Base-by-base conservation (phyloP, 148 eudicot genomes). In the Nepenthes mirabilis region DNA sequence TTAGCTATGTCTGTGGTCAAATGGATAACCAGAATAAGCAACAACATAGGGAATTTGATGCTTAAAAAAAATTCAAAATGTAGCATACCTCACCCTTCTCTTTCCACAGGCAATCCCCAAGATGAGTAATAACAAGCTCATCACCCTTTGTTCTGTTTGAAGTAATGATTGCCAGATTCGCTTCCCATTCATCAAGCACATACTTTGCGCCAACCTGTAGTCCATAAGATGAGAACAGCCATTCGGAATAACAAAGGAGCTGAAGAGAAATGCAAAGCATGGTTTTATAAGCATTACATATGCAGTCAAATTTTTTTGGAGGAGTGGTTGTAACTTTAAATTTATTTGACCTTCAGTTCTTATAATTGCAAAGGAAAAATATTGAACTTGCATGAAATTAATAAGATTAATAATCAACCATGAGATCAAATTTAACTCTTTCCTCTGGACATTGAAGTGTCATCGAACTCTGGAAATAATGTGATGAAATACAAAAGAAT, bases 121-220 rank as follows among this genome's bases (percentile, higher is more conserved):
- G 91, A 72, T 90, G 91, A 72, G 87, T 77, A 58, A 90, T 91
- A 61, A 90, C 97, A 47, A 86, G 91, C 69, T 90, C 86, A 57
- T 90, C 97, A 79, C 80, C 88, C 58, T 80, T 77, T 6, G 95
- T 90, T 69, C 95, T 80, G 67, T 90, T 90, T 45, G 95, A 90
- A 70, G 85, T 77, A 58, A 90, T 80, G 37, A 87, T 76, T 6
- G 95, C 97, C 65, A 90, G 72, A 77, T 90, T 90, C 69, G 82
- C 91, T 72, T 86, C 82, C 97, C 97, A 86, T 11, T 75, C 73
- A 69, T 90, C 95, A 33, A 90, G 85, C 84, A 90, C 87, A 74
- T 66, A 34, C 63, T 65, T 77, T 58, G 71, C 49, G 40, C 75
- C 79, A 64, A 65, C 60, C 84, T 86, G 80, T 58, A 57, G 59